Evolutionary conservation across 768 basidiomycete genomes (phyloP), one percentile per base, ranked within the genome.

Genomic region (Sistotremastrum niveocremeum): DNA sequence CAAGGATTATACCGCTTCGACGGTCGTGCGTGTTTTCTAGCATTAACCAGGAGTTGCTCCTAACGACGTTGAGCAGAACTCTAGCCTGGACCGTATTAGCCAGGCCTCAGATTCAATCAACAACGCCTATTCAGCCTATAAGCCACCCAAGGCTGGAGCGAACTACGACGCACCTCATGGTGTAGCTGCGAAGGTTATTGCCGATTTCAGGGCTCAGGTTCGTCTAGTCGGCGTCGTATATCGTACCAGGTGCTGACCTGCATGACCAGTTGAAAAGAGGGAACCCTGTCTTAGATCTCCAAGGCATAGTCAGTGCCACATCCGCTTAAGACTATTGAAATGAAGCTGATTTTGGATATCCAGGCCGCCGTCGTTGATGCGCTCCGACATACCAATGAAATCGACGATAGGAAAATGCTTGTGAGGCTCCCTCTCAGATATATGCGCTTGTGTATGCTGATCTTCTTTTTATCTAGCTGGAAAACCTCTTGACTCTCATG

Each of bases 331-430:
- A 20, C 20, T 20, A 20, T 20, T 2, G 20, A 20, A 20, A 20
- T 20, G 20, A 20, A 1, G 20, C 20, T 20, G 20, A 20, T 20
- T 20, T 20, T 20, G n/a, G n/a, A n/a, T n/a, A n/a, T n/a, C n/a
- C n/a, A 20, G 20, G 20, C 74, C 4, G 67, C 79, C 3, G 60
- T 76, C 6, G 60, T 82, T n/a, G 83, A 88, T 55, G 60, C 67
- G 2, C 54, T 86, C 37, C 65, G 66, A 34, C 71, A 87, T 56
- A 63, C 65, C 7, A 76, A 77, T 42, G 66, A 74, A 6, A 54
- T 70, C 36, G 67, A 85, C 53, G 82, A 85, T 56, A 72, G 82
- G 49, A 58, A 72, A 31, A 59, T 82, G 51, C 58, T 84, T 58
- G 81, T 71, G 56, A 58, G 72, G 64, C 33, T 30, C 44, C 34